Percentiles rank a stretch among this genome's conserved stretches.
These are phyloP conservation scores for Dorcoceras hygrometricum DNA, from an alignment of 257 asterid genomes.

Conservation along the genomic window DNA sequence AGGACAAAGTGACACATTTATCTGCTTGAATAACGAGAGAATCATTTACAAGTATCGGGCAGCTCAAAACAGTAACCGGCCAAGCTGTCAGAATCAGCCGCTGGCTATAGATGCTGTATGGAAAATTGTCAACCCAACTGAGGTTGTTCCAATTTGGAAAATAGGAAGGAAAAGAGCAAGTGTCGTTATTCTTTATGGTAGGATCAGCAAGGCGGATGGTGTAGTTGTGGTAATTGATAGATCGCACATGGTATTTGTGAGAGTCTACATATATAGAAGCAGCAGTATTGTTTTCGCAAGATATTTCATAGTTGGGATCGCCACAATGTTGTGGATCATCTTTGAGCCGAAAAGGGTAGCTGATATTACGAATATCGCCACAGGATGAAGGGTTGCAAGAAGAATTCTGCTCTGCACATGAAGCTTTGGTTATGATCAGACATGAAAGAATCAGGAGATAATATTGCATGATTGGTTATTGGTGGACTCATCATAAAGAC, in stretches of 20 bases:
- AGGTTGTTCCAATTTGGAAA: background rate
- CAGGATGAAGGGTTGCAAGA: constrained; percentile 27
- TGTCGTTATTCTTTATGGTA: constrained; percentile 3
- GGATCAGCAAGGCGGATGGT: constrained; percentile 29
- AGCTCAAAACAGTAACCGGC: constrained; percentile 23
- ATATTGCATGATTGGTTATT: background rate
- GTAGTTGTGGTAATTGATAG: constrained; percentile 22
- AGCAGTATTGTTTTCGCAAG: constrained; percentile 25
- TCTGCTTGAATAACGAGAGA: background rate
- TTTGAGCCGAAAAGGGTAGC: constrained; percentile 33
- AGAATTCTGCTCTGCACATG: background rate
- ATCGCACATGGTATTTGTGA: constrained; percentile 16
- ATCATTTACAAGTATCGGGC: constrained; percentile 21
- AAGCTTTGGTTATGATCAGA: background rate
- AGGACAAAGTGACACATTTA: background rate
- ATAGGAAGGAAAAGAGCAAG: constrained; percentile 24
- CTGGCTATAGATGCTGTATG: background rate
- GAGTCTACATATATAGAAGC: background rate
- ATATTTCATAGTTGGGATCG: background rate
- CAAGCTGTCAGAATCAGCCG: background rate
- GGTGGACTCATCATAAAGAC: too few relatives aligned
- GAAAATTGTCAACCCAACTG: background rate
- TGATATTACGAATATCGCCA: constrained; percentile 28
- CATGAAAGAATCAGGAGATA: background rate
- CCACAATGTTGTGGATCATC: constrained; percentile 27